Evolutionary conservation across 2,329 filamentous ascomycete species (phyloP).

Genomic region (Fusarium annulatum): DNA sequence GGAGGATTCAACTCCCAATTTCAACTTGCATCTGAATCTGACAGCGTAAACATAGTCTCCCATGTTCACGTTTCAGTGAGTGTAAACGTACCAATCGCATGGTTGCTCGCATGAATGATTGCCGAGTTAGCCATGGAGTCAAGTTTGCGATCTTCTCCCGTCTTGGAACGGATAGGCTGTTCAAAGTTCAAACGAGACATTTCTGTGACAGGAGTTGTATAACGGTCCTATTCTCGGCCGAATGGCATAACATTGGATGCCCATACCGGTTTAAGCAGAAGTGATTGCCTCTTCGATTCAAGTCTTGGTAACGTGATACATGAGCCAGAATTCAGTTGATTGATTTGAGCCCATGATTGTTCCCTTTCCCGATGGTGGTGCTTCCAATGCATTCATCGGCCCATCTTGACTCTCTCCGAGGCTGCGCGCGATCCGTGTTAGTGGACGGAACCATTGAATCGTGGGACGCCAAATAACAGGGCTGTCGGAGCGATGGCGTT

Average conservation of each 20-base stretch:
- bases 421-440: constrained; percentile 17
- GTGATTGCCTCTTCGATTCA: background rate
- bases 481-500: constrained; percentile 1
- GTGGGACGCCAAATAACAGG: constrained; percentile 14
- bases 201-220: constrained; percentile 20
- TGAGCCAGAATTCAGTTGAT: background rate
- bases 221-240: constrained; percentile 41
- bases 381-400: background rate
- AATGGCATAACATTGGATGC: constrained; percentile 6
- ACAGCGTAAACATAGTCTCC: constrained; percentile 11
- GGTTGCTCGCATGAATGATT: constrained; percentile 24
- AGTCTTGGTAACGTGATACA: background rate
- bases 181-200: constrained; percentile 5
- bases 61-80: constrained; percentile 2
- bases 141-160: constrained; percentile 6
- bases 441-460: constrained; percentile 12
- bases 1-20: constrained; percentile 23
- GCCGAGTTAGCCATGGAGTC: constrained; percentile 21
- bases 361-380: background rate
- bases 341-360: background rate
- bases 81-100: constrained; percentile 8
- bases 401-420: constrained; percentile 8
- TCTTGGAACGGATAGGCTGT: background rate
- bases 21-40: constrained; percentile 10
- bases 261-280: constrained; percentile 3